These are phyloP conservation scores for Microdochium trichocladiopsis DNA, from an alignment of 2,329 filamentous ascomycete genomes.

Conservation along the genomic window DNA sequence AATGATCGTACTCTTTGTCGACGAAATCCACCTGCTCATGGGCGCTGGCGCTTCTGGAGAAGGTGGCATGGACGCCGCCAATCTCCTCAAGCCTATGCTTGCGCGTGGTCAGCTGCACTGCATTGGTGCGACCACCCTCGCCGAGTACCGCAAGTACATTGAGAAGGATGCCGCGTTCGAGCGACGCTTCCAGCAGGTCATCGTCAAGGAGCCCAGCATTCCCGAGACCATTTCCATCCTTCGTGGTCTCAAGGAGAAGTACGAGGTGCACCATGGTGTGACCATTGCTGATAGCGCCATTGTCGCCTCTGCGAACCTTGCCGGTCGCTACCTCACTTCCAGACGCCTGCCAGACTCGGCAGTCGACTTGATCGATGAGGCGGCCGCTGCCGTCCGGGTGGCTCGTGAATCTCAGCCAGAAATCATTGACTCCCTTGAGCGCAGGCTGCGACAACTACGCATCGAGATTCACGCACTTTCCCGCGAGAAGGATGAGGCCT, in stretches of 20 bases:
- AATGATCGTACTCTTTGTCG: slow-evolving; percentile 95
- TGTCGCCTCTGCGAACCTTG: slow-evolving; percentile 83
- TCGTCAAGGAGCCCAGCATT: slow-evolving; percentile 90
- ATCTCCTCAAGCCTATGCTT: slow-evolving; percentile 96
- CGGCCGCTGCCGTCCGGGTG: slow-evolving; percentile 91
- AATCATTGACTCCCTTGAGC: slow-evolving; percentile 88
- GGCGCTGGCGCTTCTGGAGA: slow-evolving; percentile 90
- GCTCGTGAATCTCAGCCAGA: slow-evolving; percentile 95
- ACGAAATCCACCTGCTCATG: slow-evolving; percentile 98
- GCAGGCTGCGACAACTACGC: slow-evolving; percentile 81
- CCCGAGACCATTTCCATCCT: slow-evolving; percentile 93
- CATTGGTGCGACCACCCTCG: slow-evolving; percentile 91
- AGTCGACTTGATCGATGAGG: slow-evolving; percentile 93
- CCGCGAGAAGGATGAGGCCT: slow-evolving; percentile 91
- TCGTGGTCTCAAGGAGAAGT: slow-evolving; percentile 96
- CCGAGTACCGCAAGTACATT: slow-evolving; percentile 97
- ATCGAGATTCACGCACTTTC: slow-evolving; percentile 96
- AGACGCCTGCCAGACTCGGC: slow-evolving; percentile 91
- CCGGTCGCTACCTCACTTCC: slow-evolving; percentile 86
- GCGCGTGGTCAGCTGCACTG: slow-evolving; percentile 95
- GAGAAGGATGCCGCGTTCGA: slow-evolving; percentile 98
- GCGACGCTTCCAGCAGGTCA: slow-evolving; percentile 94
- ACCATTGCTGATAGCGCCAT: slow-evolving; percentile 93
- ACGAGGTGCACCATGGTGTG: slow-evolving; percentile 97
- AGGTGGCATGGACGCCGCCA: slow-evolving; percentile 97